These are phyloP conservation scores for Capsicum rhomboideum DNA, from an alignment of 257 asterid genomes.

Conservation along the genomic window DNA sequence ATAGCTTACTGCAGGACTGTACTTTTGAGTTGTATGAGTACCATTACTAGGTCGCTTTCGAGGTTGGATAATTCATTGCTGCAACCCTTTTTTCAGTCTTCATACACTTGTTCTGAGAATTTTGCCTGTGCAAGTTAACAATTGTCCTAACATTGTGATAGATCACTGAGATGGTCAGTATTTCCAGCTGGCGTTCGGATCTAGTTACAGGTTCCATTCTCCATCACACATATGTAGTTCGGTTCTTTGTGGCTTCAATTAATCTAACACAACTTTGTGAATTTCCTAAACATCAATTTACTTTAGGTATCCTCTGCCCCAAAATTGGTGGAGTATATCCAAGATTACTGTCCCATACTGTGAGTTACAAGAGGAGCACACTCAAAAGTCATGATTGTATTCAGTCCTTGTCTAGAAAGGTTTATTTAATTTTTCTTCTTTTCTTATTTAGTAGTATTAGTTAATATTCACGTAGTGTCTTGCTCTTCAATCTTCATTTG, in stretches of 20 bases:
- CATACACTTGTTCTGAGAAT: neutral
- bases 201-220: neutral
- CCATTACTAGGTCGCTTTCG: neutral
- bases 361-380: constrained; percentile 8
- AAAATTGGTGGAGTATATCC: constrained; percentile 13
- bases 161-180: neutral
- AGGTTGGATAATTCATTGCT: neutral
- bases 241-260: neutral
- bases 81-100: neutral
- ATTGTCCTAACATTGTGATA: neutral
- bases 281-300: neutral
- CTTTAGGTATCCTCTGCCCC: constrained; percentile 23
- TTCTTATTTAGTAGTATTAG: neutral
- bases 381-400: constrained; percentile 9
- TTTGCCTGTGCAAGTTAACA: neutral
- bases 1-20: neutral
- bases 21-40: neutral
- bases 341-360: constrained; percentile 12
- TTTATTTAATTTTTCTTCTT: constrained; percentile 6
- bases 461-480: neutral
- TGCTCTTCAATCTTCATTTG: neutral
- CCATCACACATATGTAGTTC: neutral
- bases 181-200: neutral
- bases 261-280: neutral
- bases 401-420: constrained; percentile 21